A percentile compares a stretch with the other conserved stretches of the same genome.
Conservation (phyloP, 2,329 filamentous ascomycete genomes). For the Colletotrichum musicola region DNA sequence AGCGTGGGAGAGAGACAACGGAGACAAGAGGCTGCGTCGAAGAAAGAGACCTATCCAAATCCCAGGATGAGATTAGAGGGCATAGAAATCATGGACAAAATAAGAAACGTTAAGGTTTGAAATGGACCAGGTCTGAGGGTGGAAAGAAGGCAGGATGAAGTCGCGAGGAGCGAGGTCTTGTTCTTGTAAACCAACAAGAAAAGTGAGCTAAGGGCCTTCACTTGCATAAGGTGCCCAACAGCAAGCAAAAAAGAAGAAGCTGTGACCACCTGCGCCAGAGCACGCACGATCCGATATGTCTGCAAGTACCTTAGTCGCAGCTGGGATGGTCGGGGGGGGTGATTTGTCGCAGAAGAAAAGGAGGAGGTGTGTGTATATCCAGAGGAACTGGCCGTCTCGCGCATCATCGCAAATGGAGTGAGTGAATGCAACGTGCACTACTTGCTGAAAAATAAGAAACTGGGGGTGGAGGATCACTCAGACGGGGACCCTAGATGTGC, state of each 20-base stretch:
- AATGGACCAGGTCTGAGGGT: conserved; percentile 32
- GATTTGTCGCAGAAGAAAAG: neutral
- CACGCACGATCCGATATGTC: conserved; percentile 26
- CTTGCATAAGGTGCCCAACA: neutral
- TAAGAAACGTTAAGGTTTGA: conserved; percentile 38
- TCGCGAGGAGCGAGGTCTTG: conserved; percentile 19
- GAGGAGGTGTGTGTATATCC: too few species aligned
- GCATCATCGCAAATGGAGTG: neutral
- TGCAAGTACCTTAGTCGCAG: conserved; percentile 11
- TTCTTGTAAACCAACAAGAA: conserved; percentile 27
- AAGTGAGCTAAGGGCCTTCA: neutral
- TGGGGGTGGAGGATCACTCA: conserved; percentile 6
- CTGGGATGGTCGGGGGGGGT: neutral
- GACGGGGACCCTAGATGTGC: too few species aligned
- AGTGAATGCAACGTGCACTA: neutral
- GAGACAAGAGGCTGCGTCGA: conserved; percentile 29
- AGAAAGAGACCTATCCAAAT: conserved; percentile 27
- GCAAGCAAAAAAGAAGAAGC: conserved; percentile 10
- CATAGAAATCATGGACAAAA: conserved; percentile 22
- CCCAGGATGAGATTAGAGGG: conserved; percentile 33
- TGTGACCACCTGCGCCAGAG: conserved; percentile 7
- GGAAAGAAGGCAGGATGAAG: conserved; percentile 19
- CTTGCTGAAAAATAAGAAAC: neutral
- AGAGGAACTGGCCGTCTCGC: neutral
- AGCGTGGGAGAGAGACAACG: conserved; percentile 34